Evolutionary conservation across 495 filamentous ascomycete species (phyloP), one percentile per base, ranked within the genome.

Genomic region (Talaromyces wortmannii): DNA sequence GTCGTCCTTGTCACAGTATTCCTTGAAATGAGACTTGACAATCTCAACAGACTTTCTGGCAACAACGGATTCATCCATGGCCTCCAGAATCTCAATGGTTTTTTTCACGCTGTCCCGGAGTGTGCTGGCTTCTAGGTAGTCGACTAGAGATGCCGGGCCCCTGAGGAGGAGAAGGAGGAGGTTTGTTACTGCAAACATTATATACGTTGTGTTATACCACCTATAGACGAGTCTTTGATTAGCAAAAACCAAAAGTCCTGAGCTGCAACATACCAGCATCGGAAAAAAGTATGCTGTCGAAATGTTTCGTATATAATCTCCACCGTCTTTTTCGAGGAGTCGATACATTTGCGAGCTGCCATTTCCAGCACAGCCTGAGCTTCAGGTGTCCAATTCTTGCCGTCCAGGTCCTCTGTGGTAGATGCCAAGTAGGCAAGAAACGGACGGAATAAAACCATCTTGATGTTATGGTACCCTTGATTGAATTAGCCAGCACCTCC

Each of bases 191-290:
- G 72, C 70, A 42, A 75, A 71, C 64, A 73, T 72, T 4, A 75
- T 65, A 44, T 73, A 75, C 3, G 72, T 75, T 48, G 69, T 72
- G 53, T 75, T 75, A 49, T 75, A 75, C 72, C 72, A 75, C 71
- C 71, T 72, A 15, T 50, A 44, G 4, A 44, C 15, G 6, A 29
- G 12, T 23, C 23, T 23, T 23, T 23, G 23, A 15, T 10, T 13
- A 11, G 7, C n/a, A 49, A 55, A 11, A 60, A 45, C 4, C 11
- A 5, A 40, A 6, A 11, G 58, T 30, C 2, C 23, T 31, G 36
- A 36, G 33, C 30, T 36, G 31, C 8, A 47, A 55, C 63, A 8
- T 61, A 74, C 70, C 72, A 75, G 59, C 68, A 73, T 16, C 70
- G 66, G 63, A 75, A 75, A 48, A 75, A 73, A 7, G 66, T 67